These are phyloP conservation scores for Nicotiana otophora DNA, from an alignment of 257 asterid genomes.

Conservation along the genomic window DNA sequence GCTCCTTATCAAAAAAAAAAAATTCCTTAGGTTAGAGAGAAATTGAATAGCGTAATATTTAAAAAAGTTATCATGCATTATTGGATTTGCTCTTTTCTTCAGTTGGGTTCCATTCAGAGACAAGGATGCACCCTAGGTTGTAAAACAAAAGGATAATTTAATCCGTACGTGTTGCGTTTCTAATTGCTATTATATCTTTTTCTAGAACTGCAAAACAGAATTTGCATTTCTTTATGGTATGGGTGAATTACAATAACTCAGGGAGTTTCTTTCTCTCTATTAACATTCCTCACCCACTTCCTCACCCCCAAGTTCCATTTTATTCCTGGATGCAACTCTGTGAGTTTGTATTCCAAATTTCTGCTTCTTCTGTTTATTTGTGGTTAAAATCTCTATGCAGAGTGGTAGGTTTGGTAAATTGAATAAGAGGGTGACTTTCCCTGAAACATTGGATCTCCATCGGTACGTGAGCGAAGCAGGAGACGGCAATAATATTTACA, in stretches of 20 bases:
- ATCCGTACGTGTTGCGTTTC: not conserved
- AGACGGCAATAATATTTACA: slow-evolving; percentile 63
- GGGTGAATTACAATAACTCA: not conserved
- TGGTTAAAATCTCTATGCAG: slow-evolving; percentile 32
- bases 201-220: not conserved
- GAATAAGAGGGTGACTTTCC: slow-evolving; percentile 90
- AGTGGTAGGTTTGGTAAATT: slow-evolving; percentile 97
- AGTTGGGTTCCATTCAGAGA: not conserved
- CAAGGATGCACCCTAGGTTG: not conserved
- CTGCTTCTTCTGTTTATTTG: not conserved
- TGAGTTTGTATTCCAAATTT: not conserved
- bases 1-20: no score
- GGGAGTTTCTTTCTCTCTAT: not conserved
- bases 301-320: not conserved
- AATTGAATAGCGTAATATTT: not conserved
- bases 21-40: not conserved
- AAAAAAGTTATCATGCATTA: not conserved
- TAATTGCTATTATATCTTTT: not conserved
- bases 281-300: not conserved
- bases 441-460: slow-evolving; percentile 70
- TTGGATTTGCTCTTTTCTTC: not conserved
- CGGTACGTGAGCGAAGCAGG: slow-evolving; percentile 71
- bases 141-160: not conserved
- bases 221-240: not conserved
- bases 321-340: not conserved